phyloP scores from a whole-genome alignment of 2,329 filamentous ascomycete species.

The Podosphaera fusca region DNA sequence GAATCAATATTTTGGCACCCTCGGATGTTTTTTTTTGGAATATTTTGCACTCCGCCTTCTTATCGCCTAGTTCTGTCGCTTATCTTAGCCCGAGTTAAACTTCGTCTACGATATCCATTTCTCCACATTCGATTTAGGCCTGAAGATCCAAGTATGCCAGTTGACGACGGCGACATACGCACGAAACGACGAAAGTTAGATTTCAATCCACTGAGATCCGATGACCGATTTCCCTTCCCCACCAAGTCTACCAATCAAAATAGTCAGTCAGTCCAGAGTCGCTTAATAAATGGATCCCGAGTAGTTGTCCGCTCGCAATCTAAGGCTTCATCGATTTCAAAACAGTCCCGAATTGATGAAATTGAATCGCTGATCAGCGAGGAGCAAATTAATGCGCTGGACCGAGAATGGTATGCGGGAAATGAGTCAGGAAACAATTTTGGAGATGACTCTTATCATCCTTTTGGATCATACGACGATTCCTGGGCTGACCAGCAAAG shows the following conservation, averaged over 20 bases:
- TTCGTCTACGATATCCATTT: background rate
- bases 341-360: slow-evolving; percentile 34
- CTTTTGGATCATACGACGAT: slow-evolving; percentile 55
- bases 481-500: slow-evolving; percentile 48
- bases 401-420: slow-evolving; percentile 81
- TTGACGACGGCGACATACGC: slow-evolving; percentile 21
- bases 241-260: slow-evolving; percentile 9
- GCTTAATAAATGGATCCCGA: background rate
- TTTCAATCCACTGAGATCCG: slow-evolving; percentile 26
- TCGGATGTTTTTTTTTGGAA: background rate
- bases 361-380: slow-evolving; percentile 37
- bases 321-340: slow-evolving; percentile 16
- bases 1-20: background rate
- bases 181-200: slow-evolving; percentile 47
- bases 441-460: slow-evolving; percentile 82
- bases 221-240: slow-evolving; percentile 28
- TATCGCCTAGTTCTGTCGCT: slow-evolving; percentile 2
- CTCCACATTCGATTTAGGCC: background rate
- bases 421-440: slow-evolving; percentile 70
- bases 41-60: background rate
- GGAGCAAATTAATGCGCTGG: slow-evolving; percentile 51
- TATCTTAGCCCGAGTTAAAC: slow-evolving; percentile 4
- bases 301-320: slow-evolving; percentile 16
- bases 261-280: slow-evolving; percentile 7
- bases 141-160: slow-evolving; percentile 15